phyloP scores from a whole-genome alignment of 495 filamentous ascomycete genomes.

The Sphaerosporella brunnea region DNA sequence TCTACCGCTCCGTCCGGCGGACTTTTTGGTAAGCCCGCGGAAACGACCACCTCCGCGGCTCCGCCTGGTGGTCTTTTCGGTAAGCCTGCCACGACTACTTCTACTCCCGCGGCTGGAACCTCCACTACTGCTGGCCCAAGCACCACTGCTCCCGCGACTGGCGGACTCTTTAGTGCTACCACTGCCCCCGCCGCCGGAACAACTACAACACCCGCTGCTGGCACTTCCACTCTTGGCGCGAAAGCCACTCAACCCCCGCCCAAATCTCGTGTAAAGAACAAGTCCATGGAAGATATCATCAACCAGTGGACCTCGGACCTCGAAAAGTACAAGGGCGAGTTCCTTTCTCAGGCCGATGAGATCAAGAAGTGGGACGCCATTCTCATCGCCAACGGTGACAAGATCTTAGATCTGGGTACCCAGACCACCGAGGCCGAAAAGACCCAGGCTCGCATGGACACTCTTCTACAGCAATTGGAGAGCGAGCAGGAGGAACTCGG shows the following conservation, averaged over 20 bases:
- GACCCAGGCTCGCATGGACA: conserved; percentile 75
- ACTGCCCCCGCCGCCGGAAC: conserved; percentile 8
- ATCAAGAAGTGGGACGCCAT: conserved; percentile 81
- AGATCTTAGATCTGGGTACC: conserved; percentile 74
- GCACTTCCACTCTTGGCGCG: conserved; percentile 1
- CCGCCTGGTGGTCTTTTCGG: neutral
- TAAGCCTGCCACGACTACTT: conserved; percentile 7
- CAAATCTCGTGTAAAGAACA: conserved; percentile 74
- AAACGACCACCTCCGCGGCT: conserved; percentile 1
- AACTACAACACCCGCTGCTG: conserved; percentile 18
- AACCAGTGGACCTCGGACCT: conserved; percentile 94
- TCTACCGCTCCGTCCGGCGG: neutral
- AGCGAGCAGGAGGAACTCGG: conserved; percentile 78
- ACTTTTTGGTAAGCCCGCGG: neutral
- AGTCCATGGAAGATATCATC: conserved; percentile 98
- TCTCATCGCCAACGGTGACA: conserved; percentile 78
- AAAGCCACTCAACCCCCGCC: conserved; percentile 15
- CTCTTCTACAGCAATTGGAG: conserved; percentile 72
- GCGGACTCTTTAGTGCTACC: conserved; percentile 12
- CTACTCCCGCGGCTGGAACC: conserved; percentile 5
- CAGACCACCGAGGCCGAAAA: conserved; percentile 81
- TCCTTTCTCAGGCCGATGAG: conserved; percentile 69
- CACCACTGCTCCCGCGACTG: conserved; percentile 7
- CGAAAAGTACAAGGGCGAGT: conserved; percentile 87
- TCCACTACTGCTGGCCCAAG: conserved; percentile 4